Base-by-base conservation (phyloP, 2,329 filamentous ascomycete genomes). In the Paraconiothyrium sp. region DNA sequence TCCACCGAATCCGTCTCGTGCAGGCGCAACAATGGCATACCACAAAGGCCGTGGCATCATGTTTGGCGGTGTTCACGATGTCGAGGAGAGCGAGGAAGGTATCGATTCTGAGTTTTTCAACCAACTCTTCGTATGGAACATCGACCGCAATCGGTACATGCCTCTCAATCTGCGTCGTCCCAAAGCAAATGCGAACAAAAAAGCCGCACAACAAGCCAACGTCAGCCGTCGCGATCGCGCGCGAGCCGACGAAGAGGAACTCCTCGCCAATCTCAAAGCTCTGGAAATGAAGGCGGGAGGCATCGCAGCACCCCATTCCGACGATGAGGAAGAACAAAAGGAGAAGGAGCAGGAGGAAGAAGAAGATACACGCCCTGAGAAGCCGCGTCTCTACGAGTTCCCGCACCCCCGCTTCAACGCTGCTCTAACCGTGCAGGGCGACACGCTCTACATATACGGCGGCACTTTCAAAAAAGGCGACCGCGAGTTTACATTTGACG, bases 21-120 rank as follows among this genome's bases (percentile, higher is more conserved):
- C 93, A 3, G 95, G 95, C 35, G 89, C 93, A 0, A 98, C 94
- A 2, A 98, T 98, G 94, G 88, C 93, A 0, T 92, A 90, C 77
- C 95, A 99, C 81, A 95, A 94, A 79, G 94, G 94, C 0, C 89
- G 95, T 63, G 95, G 95, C 0, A 94, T 99, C 60, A 81, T 93
- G 72, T 98, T 98, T 76, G 95, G 95, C 48, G 95, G 95, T 56
- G 95, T 99, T 4, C 93, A 97, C 72, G 94, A 97, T 69, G 91
- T 96, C 0, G 93, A 97, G 77, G 87, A 94, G 75, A 94, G 88
- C 66, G 94, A 97, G 76, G 95, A 99, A 77, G 93, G 92, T 3
- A 97, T 99, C 68, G 94, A 99, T 58, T 97, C 92, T 74, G 94
- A 97, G 77, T 99, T 99, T 80, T 99, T 98, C 82, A 94, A 97